Percentiles rank a stretch among this genome's conserved stretches.
These are phyloP conservation scores for Arthrinium phaeospermum DNA, from an alignment of 2,329 filamentous ascomycete species.

Conservation along the genomic window DNA sequence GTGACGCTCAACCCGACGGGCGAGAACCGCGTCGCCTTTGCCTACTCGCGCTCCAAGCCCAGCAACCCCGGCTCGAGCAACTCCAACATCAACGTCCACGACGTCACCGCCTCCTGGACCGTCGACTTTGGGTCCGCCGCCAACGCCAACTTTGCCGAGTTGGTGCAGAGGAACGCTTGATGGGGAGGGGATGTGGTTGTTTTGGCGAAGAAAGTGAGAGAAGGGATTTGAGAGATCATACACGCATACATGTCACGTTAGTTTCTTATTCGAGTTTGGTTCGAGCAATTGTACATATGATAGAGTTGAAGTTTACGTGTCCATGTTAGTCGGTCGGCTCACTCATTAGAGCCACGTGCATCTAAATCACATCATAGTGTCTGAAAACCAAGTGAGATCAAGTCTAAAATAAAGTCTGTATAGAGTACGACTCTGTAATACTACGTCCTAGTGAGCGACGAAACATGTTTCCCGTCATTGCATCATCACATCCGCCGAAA, in stretches of 20 bases:
- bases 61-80: conserved; percentile 29
- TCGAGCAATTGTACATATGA: not conserved
- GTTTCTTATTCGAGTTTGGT: not conserved
- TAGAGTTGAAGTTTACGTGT: not conserved
- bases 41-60: conserved; percentile 35
- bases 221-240: not conserved
- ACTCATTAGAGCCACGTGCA: too few species aligned
- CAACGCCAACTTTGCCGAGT: conserved; percentile 34
- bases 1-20: conserved; percentile 82
- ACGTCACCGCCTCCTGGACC: conserved; percentile 39
- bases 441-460: not conserved
- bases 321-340: too few species aligned
- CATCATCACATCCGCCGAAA: not conserved
- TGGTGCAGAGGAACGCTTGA: conserved; percentile 36
- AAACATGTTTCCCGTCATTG: not conserved
- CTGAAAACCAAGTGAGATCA: not conserved
- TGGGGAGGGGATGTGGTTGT: not conserved
- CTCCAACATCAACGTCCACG: conserved; percentile 36
- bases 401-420: not conserved
- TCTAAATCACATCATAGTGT: not conserved
- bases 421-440: not conserved
- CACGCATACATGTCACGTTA: not conserved
- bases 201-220: not conserved
- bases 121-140: conserved; percentile 38
- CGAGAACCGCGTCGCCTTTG: conserved; percentile 77